Evolutionary conservation across 345 rosid genomes (phyloP).

Genomic region (Gossypium sturtianum): DNA sequence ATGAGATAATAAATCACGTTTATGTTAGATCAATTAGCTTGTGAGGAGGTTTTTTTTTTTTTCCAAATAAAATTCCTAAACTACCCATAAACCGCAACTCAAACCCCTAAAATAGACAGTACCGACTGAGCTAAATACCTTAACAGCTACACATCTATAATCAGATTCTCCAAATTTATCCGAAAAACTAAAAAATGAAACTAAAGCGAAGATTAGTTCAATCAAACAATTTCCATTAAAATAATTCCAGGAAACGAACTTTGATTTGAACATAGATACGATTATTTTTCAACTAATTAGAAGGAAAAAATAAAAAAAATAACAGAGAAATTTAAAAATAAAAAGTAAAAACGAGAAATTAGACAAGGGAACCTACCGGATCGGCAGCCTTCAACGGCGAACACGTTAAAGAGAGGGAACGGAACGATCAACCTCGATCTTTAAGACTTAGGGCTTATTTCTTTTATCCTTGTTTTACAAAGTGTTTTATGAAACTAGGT

Average conservation of each 20-base stretch:
- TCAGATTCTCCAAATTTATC: background rate
- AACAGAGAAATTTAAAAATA: background rate
- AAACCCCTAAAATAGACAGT: too few relatives aligned
- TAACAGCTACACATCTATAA: background rate
- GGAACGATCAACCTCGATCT: background rate
- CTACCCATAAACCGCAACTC: too few relatives aligned
- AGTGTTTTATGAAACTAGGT: background rate
- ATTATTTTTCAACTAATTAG: background rate
- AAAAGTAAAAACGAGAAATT: background rate
- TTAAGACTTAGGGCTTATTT: background rate
- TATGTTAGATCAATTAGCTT: conserved; percentile 73
- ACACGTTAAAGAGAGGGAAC: background rate
- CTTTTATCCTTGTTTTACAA: background rate
- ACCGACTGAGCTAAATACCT: background rate
- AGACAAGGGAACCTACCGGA: background rate
- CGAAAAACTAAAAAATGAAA: background rate
- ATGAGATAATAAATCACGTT: conserved; percentile 56
- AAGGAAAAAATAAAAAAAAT: background rate
- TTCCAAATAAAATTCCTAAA: too few relatives aligned
- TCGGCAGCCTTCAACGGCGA: background rate
- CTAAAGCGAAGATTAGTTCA: background rate
- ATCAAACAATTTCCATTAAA: background rate
- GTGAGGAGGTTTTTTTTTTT: conserved; percentile 27
- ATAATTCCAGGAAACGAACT: background rate
- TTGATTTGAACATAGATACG: background rate